These are phyloP conservation scores for Maudiozyma bulderi DNA, from an alignment of 805 yeast genomes.

Conservation along the genomic window DNA sequence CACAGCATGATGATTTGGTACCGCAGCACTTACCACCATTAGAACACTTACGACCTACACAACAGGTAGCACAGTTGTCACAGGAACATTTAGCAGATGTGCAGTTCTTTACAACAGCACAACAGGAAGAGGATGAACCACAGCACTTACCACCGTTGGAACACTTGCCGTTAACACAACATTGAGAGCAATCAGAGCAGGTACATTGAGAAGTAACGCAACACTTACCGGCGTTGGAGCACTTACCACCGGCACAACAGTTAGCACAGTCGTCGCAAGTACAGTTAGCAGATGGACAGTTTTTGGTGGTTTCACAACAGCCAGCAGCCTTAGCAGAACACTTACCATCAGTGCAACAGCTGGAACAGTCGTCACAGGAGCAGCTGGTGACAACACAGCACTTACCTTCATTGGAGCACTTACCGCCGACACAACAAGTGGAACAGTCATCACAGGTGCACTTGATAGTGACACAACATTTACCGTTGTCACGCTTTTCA, in stretches of 20 bases:
- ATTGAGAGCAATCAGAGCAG: not conserved
- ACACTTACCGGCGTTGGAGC: not conserved
- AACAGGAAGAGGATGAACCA: not conserved
- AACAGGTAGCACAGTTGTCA: not conserved
- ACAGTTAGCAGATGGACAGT: not conserved
- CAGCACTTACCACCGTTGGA: not conserved
- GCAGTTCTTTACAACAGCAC: not conserved
- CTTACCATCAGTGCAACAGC: not conserved
- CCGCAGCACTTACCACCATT: not conserved
- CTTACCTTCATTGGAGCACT: not conserved
- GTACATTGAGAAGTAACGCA: not conserved
- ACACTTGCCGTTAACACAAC: not conserved
- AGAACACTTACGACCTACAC: not conserved
- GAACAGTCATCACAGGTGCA: not conserved
- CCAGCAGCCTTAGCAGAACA: not conserved
- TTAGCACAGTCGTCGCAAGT: not conserved
- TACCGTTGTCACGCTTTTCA: not conserved
- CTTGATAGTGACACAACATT: not conserved
- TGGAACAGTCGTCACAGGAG: not conserved
- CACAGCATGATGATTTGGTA: no score
- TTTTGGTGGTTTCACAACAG: not conserved
- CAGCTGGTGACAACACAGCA: not conserved
- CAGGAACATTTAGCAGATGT: not conserved
- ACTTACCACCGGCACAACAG: not conserved
- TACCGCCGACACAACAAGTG: not conserved